Evolutionary conservation across 75 land plant species (phyloP), one percentile per base, ranked within the genome.

Genomic region (Pinus tabuliformis): DNA sequence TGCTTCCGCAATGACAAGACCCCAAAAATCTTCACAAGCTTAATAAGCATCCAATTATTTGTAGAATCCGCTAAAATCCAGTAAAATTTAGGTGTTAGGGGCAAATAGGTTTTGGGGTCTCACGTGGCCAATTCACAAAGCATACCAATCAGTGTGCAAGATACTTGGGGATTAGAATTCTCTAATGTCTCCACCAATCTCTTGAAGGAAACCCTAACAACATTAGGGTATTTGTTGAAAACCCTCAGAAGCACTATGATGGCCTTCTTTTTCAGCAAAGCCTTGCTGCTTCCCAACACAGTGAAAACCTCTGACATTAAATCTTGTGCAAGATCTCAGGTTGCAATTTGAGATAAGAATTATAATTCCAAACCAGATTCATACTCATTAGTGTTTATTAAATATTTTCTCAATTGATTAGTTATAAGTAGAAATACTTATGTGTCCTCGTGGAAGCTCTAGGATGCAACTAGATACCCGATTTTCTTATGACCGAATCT

Each of bases 31-130:
- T 97, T 97, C 78, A 97, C 79, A 52, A 91, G 83, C 87, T 94
- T 97, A 77, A 97, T 97, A 42, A 89, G 62, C 22, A 97, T 89
- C 98, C 99, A 97, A 78, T 97, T 97, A 79, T 84, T 89, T 75
- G 66, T 84, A 17, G 87, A 87, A 61, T 89, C 90, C 9, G 83
- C 83, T 56, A 97, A 78, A 78, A 97, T 77, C 81, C 85, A 75
- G 73, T 89, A 88, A 78, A 97, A 91, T 78, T 94, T 92, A 3
- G 98, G 98, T 16, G 99, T 95, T 52, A 97, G 83, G 8, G 91
- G 91, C 28, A 97, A 76, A 79, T 89, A 94, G 17, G 95, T 71
- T 22, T n/a, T 59, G 14, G 99, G 95, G 28, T 94, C 99, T 49
- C 74, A 81, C 39, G 52, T 30, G 12, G 89, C 70, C 37, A 97